Evolutionary conservation across 2,329 filamentous ascomycete species (phyloP).

Genomic region (Fusarium tupiense): DNA sequence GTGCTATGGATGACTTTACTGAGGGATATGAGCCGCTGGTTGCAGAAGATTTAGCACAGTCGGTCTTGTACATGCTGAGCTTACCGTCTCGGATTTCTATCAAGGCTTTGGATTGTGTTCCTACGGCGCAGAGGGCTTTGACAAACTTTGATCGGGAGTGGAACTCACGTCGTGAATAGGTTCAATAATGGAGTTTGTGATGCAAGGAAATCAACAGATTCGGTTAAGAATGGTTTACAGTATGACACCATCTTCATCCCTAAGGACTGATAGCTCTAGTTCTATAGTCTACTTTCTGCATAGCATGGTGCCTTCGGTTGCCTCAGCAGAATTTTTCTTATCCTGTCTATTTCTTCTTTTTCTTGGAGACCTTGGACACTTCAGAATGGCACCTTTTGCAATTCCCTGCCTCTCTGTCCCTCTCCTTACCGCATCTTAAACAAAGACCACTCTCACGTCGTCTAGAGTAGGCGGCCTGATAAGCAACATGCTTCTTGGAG

Average conservation of each 20-base stretch:
- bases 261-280: not conserved
- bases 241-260: not conserved
- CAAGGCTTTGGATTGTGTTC: constrained; percentile 27
- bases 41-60: constrained; percentile 12
- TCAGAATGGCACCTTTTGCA: not conserved
- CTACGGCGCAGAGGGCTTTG: not conserved
- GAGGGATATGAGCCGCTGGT: constrained; percentile 14
- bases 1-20: constrained; percentile 11
- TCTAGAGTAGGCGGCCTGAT: accelerated
- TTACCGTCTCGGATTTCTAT: constrained; percentile 7
- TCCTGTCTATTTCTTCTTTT: not conserved
- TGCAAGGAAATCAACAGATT: no score
- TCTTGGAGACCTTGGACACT: not conserved
- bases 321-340: accelerated
- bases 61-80: constrained; percentile 21
- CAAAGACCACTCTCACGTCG: not conserved
- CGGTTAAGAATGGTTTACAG: no score
- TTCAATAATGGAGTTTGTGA: accelerated
- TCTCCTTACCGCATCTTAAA: not conserved
- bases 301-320: accelerated
- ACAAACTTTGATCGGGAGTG: not conserved
- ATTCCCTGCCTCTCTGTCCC: not conserved
- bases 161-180: not conserved
- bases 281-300: not conserved
- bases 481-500: not conserved